Percentiles rank a stretch among this genome's conserved stretches.
phyloP scores from a whole-genome alignment of 495 filamentous ascomycete species.

The Daldinia concentrica region DNA sequence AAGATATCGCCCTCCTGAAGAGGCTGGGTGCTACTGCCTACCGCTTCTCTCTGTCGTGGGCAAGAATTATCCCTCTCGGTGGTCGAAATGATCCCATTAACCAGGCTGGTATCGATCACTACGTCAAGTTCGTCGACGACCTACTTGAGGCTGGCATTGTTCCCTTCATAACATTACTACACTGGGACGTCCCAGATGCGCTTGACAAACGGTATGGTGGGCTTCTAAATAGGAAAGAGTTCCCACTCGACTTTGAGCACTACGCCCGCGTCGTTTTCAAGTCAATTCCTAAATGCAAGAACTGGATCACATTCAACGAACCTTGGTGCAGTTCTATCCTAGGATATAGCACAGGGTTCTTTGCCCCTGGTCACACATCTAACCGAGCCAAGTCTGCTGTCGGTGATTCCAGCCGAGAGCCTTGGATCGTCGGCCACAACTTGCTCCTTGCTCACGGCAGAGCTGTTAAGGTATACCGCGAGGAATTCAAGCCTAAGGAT shows the following conservation, averaged over 20 bases:
- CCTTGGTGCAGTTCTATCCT: slow-evolving; percentile 69
- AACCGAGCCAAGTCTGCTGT: slow-evolving; percentile 63
- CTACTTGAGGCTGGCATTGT: slow-evolving; percentile 66
- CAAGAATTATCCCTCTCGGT: slow-evolving; percentile 73
- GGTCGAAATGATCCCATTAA: slow-evolving; percentile 70
- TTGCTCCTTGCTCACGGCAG: slow-evolving; percentile 66
- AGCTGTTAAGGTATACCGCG: slow-evolving; percentile 72
- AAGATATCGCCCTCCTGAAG: slow-evolving; percentile 79
- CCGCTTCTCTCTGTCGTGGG: slow-evolving; percentile 82
- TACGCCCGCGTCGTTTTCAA: slow-evolving; percentile 67
- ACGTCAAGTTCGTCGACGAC: slow-evolving; percentile 69
- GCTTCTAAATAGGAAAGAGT: slow-evolving; percentile 66
- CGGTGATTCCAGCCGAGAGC: slow-evolving; percentile 66
- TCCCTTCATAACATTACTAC: slow-evolving; percentile 70
- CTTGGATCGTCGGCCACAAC: slow-evolving; percentile 70
- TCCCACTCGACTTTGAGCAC: slow-evolving; percentile 67
- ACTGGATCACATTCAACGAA: slow-evolving; percentile 76
- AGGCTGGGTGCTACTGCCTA: slow-evolving; percentile 69
- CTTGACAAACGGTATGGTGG: slow-evolving; percentile 71
- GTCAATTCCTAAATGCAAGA: slow-evolving; percentile 66
- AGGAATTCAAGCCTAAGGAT: slow-evolving; percentile 70
- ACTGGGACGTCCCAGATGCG: slow-evolving; percentile 70
- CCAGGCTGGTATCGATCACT: slow-evolving; percentile 66
- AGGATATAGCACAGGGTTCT: slow-evolving; percentile 67
- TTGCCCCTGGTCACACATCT: slow-evolving; percentile 68